Percentiles rank a stretch among this genome's conserved stretches.
phyloP scores from a whole-genome alignment of 768 basidiomycete species.

The Mycena latifolia region DNA sequence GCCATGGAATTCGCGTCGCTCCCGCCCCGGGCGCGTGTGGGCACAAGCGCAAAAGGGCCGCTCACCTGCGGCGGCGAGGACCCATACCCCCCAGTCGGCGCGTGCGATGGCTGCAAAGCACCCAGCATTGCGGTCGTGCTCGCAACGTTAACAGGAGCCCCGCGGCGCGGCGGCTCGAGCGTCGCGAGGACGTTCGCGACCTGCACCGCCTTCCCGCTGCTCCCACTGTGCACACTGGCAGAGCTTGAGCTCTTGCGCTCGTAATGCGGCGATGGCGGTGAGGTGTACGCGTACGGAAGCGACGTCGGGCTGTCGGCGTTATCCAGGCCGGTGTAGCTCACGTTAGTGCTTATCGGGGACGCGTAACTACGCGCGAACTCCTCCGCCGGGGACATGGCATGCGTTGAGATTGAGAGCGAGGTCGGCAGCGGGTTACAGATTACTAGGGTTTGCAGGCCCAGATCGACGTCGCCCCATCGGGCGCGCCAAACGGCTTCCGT shows the following conservation, averaged over 20 bases:
- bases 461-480: conserved; percentile 77
- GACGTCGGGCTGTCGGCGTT: conserved; percentile 15
- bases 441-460: conserved; percentile 51
- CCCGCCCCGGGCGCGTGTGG: conserved; percentile 43
- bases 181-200: conserved; percentile 41
- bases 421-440: conserved; percentile 42
- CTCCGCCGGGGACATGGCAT: conserved; percentile 25
- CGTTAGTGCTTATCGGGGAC: conserved; percentile 16
- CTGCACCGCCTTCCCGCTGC: conserved; percentile 14
- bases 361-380: conserved; percentile 14
- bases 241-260: conserved; percentile 22
- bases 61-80: conserved; percentile 27
- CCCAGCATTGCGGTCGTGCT: conserved; percentile 17
- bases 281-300: neutral
- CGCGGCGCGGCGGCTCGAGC: conserved; percentile 42
- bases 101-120: conserved; percentile 9
- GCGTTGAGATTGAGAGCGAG: neutral
- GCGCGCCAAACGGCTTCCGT: conserved; percentile 79
- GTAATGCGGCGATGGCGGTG: conserved; percentile 25
- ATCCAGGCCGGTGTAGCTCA: neutral
- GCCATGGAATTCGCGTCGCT: conserved; percentile 33
- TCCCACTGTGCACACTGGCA: conserved; percentile 24
- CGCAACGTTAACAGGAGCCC: conserved; percentile 35
- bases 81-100: neutral
- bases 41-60: conserved; percentile 44